Evolutionary conservation across 306 rosid species (phyloP), one percentile per base, ranked within the genome.

Genomic region (Dryas drummondii): DNA sequence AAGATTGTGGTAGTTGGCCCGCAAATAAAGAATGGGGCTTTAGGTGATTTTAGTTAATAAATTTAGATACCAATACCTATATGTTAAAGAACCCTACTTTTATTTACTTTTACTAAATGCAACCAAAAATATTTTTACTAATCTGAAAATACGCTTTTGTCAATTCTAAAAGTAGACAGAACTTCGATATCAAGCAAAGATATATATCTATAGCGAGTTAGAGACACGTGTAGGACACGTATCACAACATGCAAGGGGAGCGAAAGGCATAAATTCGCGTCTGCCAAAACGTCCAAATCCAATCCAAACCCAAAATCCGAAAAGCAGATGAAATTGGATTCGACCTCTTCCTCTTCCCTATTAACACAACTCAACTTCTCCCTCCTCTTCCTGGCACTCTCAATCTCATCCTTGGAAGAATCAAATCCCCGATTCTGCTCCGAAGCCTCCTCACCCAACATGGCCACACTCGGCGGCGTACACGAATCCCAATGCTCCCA

Each of bases 401-500:
- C 51, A 0, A 22, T 45, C 10, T 11, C 53, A 10, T 40, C 55
- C 40, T 16, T 73, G 41, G 50, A 63, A 63, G 19, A 42, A 63
- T 63, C 68, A 4, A 41, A 44, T 17, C 50, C 19, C 37, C 37
- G 1, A 32, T 32, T 32, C 37, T 32, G 37, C 37, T 50, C 10
- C 48, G 76, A 72, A 66, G 60, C 81, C 57, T 67, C 56, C 57
- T 67, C 56, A 64, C 10, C 65, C 9, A 54, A 75, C 16, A 90
- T 92, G 91, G 86, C 89, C 66, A 68, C 75, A 0, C 66, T 71
- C 66, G 96, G 97, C 75, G 98, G 92, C 1, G 5, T 85, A 0
- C 83, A n/a, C 72, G 88, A 86, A 48, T 86, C 89, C 37, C 83
- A 5, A 0, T 75, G 12, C 4, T 53, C 84, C 65, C 84, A 88